Conservation (phyloP, 768 basidiomycete species). For the Leccinum incarnatum region DNA sequence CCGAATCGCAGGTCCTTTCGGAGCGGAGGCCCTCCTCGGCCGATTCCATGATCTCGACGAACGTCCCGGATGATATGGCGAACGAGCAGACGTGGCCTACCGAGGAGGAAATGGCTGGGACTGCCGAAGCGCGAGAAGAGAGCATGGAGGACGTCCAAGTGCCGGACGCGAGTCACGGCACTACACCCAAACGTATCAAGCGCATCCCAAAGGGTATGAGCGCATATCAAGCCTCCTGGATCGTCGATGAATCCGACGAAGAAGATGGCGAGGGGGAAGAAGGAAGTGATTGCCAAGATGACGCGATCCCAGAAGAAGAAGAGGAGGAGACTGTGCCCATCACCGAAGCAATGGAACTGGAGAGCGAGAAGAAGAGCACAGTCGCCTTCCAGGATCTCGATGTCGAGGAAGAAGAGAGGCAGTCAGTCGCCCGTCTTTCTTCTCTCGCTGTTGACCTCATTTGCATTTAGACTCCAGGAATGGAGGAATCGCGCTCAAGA, state of each 20-base stretch:
- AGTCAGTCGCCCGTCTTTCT: conserved; percentile 49
- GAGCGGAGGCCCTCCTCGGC: conserved; percentile 62
- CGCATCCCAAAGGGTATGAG: conserved; percentile 93
- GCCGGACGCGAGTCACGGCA: conserved; percentile 66
- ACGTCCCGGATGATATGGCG: conserved; percentile 83
- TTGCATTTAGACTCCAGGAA: conserved; percentile 51
- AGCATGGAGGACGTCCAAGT: conserved; percentile 29
- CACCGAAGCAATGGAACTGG: conserved; percentile 53
- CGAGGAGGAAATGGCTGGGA: conserved; percentile 84
- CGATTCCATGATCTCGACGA: conserved; percentile 84
- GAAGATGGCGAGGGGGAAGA: conserved; percentile 50
- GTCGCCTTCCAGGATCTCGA: conserved; percentile 76
- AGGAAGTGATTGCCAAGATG: conserved; percentile 42
- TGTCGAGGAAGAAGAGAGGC: conserved; percentile 79
- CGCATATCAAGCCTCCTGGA: conserved; percentile 97
- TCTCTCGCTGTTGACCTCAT: background rate
- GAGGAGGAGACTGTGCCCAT: conserved; percentile 52
- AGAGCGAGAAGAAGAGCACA: conserved; percentile 49
- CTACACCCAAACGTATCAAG: conserved; percentile 77
- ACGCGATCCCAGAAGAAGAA: conserved; percentile 39
- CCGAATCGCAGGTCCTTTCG: conserved; percentile 60
- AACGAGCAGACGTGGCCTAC: conserved; percentile 99
- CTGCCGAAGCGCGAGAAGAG: conserved; percentile 18
- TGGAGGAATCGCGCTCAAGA: conserved; percentile 73
- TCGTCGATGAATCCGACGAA: conserved; percentile 76